Evolutionary conservation across 768 basidiomycete species (phyloP), one percentile per base, ranked within the genome.

Genomic region (Termitomyces sp.): DNA sequence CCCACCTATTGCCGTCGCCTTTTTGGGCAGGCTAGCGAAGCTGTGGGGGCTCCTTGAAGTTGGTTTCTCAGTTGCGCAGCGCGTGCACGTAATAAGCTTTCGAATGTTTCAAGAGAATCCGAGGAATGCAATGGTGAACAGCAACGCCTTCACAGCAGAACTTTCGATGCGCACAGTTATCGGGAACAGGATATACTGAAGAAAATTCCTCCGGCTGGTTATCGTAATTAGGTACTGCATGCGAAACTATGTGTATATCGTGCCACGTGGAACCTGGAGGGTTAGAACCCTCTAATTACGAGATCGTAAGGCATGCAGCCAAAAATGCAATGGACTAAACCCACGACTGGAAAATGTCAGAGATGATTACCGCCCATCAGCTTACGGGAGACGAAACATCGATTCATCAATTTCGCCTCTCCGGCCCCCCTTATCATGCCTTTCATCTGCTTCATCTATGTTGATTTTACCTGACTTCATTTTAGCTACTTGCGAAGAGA

Each of bases 1-100:
- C 0, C 84, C 85, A 6, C 72, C 63, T 33, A 87, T 76, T 50
- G 87, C 73, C 8, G 76, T 71, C 72, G 63, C 64, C 86, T 87
- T 6, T 75, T 73, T 0, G 85, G 84, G 66, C 86, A 86, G 0
- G 81, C 85, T 83, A 87, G 13, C 72, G 72, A 39, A 78, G 59
- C 63, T 4, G 37, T 15, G 37, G 37, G 37, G 11, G 4, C 31
- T n/a, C n/a, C n/a, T n/a, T n/a, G n/a, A n/a, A n/a, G n/a, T n/a
- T n/a, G n/a, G n/a, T n/a, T n/a, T n/a, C n/a, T 27, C 37, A 0
- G 69, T 65, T 1, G 48, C 13, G 62, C 85, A 87, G 7, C 57
- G 33, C 0, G 55, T 20, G 63, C 85, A 86, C 4, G 50, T 16
- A 8, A 63, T 12, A 22, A 22, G 31, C 11, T 39, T 20, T 42